These are phyloP conservation scores for Exophiala bonariae DNA, from an alignment of 2,329 filamentous ascomycete genomes.

Conservation along the genomic window DNA sequence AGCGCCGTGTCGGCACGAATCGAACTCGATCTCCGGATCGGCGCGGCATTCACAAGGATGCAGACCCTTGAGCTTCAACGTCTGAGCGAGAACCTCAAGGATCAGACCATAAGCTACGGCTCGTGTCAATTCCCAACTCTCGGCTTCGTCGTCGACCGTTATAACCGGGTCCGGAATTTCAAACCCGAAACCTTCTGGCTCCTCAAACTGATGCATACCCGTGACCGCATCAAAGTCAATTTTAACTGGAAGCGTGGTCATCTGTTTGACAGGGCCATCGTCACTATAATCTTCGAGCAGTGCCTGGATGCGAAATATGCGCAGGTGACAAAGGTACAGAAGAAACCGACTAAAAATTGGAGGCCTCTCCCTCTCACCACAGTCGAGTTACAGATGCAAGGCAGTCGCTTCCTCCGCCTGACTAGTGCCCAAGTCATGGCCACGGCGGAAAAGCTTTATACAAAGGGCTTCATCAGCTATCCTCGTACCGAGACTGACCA, in stretches of 20 bases:
- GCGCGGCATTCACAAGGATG: slow-evolving; percentile 87
- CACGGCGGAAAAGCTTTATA: slow-evolving; percentile 81
- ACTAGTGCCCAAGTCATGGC: slow-evolving; percentile 88
- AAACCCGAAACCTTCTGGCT: slow-evolving; percentile 90
- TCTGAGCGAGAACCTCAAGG: slow-evolving; percentile 66
- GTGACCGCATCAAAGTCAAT: slow-evolving; percentile 74
- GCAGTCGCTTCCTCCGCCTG: slow-evolving; percentile 85
- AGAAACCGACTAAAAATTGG: slow-evolving; percentile 92
- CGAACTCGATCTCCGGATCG: slow-evolving; percentile 89
- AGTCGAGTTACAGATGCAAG: slow-evolving; percentile 94
- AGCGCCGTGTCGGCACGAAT: slow-evolving; percentile 86
- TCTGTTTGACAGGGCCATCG: slow-evolving; percentile 83
- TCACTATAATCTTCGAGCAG: slow-evolving; percentile 79
- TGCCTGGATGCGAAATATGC: slow-evolving; percentile 76
- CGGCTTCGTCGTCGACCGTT: slow-evolving; percentile 94
- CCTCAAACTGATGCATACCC: slow-evolving; percentile 78
- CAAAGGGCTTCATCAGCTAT: slow-evolving; percentile 95
- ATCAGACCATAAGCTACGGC: slow-evolving; percentile 77
- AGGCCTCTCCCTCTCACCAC: slow-evolving; percentile 92
- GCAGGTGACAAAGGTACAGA: slow-evolving; percentile 79
- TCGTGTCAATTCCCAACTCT: slow-evolving; percentile 97
- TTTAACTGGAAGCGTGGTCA: slow-evolving; percentile 82
- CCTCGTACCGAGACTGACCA: slow-evolving; percentile 96
- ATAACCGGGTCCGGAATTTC: slow-evolving; percentile 91
- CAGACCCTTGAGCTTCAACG: slow-evolving; percentile 75